These are phyloP conservation scores for Hygrophila difformis DNA, from an alignment of 257 asterid genomes.

Conservation along the genomic window DNA sequence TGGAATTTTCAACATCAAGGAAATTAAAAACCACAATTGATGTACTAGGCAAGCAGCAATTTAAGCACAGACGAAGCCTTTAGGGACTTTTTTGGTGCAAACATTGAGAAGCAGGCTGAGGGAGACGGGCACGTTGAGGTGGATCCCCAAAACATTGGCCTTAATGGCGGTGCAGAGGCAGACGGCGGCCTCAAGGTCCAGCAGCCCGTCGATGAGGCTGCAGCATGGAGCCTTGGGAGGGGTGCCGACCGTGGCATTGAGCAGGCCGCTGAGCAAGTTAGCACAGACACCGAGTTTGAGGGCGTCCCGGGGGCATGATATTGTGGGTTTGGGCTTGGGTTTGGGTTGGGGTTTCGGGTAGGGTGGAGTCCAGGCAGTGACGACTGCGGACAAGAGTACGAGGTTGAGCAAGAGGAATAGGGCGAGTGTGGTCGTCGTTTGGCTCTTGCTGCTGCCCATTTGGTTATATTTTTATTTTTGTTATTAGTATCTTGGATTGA, in stretches of 20 bases:
- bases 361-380: constrained; percentile 19
- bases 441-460: too few species aligned
- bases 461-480: not conserved
- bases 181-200: constrained; percentile 10
- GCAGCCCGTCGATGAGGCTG: constrained; percentile 4
- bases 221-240: constrained; percentile 13
- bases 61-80: constrained; percentile 2
- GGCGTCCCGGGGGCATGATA: constrained; percentile 12
- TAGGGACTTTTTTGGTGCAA: constrained; percentile 6
- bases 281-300: constrained; percentile 12
- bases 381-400: constrained; percentile 15
- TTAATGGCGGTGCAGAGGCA: constrained; percentile 16
- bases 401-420: constrained; percentile 18
- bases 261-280: not conserved
- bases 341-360: too few species aligned
- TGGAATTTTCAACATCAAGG: too few species aligned
- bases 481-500: too few species aligned
- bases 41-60: too few species aligned
- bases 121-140: constrained; percentile 11
- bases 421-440: too few species aligned
- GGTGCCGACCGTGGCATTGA: not conserved
- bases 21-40: too few species aligned
- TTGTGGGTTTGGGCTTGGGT: not conserved
- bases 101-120: constrained; percentile 10
- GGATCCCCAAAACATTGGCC: constrained; percentile 11